Conservation (phyloP, 345 rosid species). For the Luvunga scandens region DNA sequence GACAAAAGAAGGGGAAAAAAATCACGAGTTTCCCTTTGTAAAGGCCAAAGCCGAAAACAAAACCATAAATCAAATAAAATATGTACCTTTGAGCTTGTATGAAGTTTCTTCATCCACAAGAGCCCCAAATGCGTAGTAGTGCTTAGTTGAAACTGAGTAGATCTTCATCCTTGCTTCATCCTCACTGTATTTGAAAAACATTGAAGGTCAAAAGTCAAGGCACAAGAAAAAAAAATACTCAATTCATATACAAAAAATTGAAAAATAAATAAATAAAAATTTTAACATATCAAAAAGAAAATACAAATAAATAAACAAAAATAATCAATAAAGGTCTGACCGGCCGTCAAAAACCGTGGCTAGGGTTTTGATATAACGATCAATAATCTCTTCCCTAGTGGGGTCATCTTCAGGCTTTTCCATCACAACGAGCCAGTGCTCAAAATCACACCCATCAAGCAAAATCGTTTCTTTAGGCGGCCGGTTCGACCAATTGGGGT, state of each 20-base stretch:
- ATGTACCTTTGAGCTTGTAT: conserved; percentile 66
- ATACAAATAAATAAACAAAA: not conserved
- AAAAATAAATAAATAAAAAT: not conserved
- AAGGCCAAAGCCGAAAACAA: not conserved
- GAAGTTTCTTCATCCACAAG: conserved; percentile 74
- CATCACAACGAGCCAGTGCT: conserved; percentile 93
- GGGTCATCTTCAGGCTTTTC: conserved; percentile 61
- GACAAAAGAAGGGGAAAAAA: not conserved
- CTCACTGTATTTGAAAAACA: conserved; percentile 41
- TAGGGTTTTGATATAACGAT: conserved; percentile 67
- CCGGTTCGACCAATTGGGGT: conserved; percentile 88
- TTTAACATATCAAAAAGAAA: not conserved
- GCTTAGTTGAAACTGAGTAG: conserved; percentile 73
- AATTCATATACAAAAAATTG: not conserved
- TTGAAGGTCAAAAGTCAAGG: not conserved
- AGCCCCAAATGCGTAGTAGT: conserved; percentile 87
- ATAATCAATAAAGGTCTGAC: conserved; percentile 24
- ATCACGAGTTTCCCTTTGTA: not conserved
- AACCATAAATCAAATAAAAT: not conserved
- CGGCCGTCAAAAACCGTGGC: conserved; percentile 79
- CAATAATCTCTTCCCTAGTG: conserved; percentile 87
- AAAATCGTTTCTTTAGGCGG: conserved; percentile 91
- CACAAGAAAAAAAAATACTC: not conserved
- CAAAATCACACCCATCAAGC: conserved; percentile 91
- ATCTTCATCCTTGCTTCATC: conserved; percentile 90